Conservation (phyloP, 2,329 filamentous ascomycete genomes). For the Helminthosporium solani region DNA sequence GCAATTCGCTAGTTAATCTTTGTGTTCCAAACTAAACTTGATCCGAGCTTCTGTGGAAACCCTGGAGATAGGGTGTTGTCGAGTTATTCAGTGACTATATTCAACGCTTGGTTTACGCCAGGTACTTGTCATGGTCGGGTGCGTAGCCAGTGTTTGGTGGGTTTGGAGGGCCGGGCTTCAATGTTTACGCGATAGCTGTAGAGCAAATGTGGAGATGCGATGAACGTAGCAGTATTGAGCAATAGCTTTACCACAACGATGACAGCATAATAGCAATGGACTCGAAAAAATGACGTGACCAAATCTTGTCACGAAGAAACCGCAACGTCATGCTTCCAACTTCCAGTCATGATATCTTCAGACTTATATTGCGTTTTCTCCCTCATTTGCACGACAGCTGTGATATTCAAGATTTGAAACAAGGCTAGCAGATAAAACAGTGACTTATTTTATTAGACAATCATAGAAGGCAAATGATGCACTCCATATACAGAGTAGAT, state of each 20-base stretch:
- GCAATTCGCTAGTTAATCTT: conserved; percentile 47
- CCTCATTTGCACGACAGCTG: too few species aligned
- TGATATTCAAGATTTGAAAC: too few species aligned
- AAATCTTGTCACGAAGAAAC: too few species aligned
- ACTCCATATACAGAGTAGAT: too few species aligned
- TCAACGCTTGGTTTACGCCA: conserved; percentile 52
- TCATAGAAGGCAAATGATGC: too few species aligned
- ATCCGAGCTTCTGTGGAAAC: conserved; percentile 53
- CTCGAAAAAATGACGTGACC: too few species aligned
- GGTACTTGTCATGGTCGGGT: conserved; percentile 57
- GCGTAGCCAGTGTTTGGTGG: conserved; percentile 62
- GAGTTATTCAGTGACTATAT: conserved; percentile 43
- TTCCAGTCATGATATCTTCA: too few species aligned
- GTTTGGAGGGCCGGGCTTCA: conserved; percentile 16
- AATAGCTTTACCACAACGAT: not conserved
- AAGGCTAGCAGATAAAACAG: too few species aligned
- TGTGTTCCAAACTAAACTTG: conserved; percentile 60
- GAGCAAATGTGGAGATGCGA: not conserved
- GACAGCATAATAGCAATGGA: too few species aligned
- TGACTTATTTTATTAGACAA: too few species aligned
- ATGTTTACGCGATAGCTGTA: conserved; percentile 19
- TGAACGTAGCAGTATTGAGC: not conserved
- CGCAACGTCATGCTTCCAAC: too few species aligned
- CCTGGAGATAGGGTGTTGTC: conserved; percentile 49
- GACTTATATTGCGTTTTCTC: too few species aligned